A percentile compares a stretch with the other conserved stretches of the same genome.
Evolutionary conservation across 2,329 filamentous ascomycete genomes (phyloP).

Genomic region (Monosporascus ibericus): DNA sequence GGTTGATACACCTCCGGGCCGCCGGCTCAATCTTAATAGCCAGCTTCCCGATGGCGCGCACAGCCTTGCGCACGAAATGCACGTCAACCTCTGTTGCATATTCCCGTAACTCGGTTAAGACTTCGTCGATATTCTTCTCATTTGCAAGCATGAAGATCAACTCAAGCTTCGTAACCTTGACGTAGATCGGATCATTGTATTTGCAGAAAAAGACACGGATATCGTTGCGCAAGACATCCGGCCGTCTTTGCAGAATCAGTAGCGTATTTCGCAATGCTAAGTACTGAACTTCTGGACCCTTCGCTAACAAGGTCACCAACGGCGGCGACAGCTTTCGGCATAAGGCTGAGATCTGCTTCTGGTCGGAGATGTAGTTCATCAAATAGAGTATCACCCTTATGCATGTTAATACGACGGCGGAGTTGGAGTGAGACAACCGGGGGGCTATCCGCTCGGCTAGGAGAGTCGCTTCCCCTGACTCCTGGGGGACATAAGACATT

Average conservation of each 20-base stretch:
- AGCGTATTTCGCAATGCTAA: slow-evolving; percentile 89
- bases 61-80: slow-evolving; percentile 96
- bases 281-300: slow-evolving; percentile 98
- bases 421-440: slow-evolving; percentile 95
- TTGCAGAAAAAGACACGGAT: slow-evolving; percentile 99
- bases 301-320: slow-evolving; percentile 87
- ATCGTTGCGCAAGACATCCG: slow-evolving; percentile 91
- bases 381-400: slow-evolving; percentile 95
- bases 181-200: slow-evolving; percentile 99
- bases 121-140: slow-evolving; percentile 91
- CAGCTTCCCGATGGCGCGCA: slow-evolving; percentile 93
- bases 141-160: slow-evolving; percentile 98
- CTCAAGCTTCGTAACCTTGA: slow-evolving; percentile 98
- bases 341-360: slow-evolving; percentile 78
- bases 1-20: slow-evolving; percentile 83
- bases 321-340: slow-evolving; percentile 93
- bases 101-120: slow-evolving; percentile 88
- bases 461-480: slow-evolving; percentile 78
- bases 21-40: slow-evolving; percentile 98
- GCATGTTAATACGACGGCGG: slow-evolving; percentile 90
- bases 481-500: slow-evolving; percentile 95
- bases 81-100: slow-evolving; percentile 98
- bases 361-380: slow-evolving; percentile 96
- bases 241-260: slow-evolving; percentile 84
- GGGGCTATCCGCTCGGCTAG: slow-evolving; percentile 91